A percentile compares a stretch with the other conserved stretches of the same genome.
Conservation (phyloP, 2,329 filamentous ascomycete genomes). For the Paecilomyces sp. region DNA sequence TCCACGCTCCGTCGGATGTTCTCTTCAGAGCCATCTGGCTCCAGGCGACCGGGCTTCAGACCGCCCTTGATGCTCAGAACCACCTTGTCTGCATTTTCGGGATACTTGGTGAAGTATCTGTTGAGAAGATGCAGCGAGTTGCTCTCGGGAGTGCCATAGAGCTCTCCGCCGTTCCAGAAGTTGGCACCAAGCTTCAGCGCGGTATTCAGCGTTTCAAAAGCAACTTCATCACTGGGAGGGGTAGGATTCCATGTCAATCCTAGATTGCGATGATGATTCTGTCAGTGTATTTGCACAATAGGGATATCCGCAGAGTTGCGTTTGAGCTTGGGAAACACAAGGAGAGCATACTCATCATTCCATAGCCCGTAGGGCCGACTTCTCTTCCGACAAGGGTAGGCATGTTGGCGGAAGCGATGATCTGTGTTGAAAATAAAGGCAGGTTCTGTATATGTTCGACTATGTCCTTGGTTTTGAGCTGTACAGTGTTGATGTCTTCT, state of each 20-base stretch:
- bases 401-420: slow-evolving; percentile 3
- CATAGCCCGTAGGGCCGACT: slow-evolving; percentile 11
- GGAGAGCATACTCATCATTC: slow-evolving; percentile 10
- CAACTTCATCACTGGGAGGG: slow-evolving; percentile 6
- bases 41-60: slow-evolving; percentile 25
- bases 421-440: neutral
- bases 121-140: slow-evolving; percentile 56
- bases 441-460: neutral
- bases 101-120: slow-evolving; percentile 57
- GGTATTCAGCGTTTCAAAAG: slow-evolving; percentile 6
- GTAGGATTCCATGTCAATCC: slow-evolving; percentile 11
- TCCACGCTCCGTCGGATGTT: slow-evolving; percentile 53
- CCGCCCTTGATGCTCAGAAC: slow-evolving; percentile 58
- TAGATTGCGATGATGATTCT: neutral
- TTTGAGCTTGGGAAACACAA: neutral
- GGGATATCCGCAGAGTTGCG: neutral
- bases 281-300: neutral
- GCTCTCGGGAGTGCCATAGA: slow-evolving; percentile 54
- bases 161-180: slow-evolving; percentile 58
- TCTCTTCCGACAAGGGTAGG: slow-evolving; percentile 10
- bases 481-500: neutral
- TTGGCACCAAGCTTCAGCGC: slow-evolving; percentile 29
- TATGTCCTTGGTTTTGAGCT: neutral
- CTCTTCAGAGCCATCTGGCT: slow-evolving; percentile 47
- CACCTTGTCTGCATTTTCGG: slow-evolving; percentile 56